Conservation (phyloP, 352 stramenopile species). For the Pythium sp. region DNA sequence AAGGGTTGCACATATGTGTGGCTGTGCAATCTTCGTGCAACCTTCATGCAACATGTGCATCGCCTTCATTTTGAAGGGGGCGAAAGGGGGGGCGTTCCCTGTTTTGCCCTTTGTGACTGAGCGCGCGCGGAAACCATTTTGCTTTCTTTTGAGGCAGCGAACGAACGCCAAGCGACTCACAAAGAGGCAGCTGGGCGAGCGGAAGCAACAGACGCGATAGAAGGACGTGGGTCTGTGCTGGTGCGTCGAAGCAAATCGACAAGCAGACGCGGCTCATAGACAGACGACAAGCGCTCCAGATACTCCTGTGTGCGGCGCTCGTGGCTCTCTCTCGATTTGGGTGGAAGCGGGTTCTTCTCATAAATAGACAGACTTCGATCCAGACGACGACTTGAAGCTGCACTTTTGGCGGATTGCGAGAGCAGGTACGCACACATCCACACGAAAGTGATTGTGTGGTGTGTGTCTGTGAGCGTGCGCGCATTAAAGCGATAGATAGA, state of each 20-base stretch:
- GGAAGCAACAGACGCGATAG: not conserved
- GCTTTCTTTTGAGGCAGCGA: not conserved
- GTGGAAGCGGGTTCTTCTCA: not conserved
- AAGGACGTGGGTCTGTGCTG: not conserved
- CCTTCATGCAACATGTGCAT: too few species aligned
- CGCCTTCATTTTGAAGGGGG: too few species aligned
- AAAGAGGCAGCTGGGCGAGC: not conserved
- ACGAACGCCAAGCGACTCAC: conserved; percentile 10
- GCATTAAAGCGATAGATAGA: not conserved
- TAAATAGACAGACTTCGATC: not conserved
- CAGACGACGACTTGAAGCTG: not conserved
- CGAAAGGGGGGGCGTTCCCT: not conserved
- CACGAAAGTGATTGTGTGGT: not conserved
- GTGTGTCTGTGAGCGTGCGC: not conserved
- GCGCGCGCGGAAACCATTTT: conserved; percentile 6
- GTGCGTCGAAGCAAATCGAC: not conserved
- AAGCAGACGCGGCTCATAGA: not conserved
- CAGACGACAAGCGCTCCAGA: not conserved
- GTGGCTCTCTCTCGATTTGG: not conserved
- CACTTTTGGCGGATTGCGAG: not conserved
- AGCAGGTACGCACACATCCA: not conserved
- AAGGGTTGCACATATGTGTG: too few species aligned
- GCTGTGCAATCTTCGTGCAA: too few species aligned
- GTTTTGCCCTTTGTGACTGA: not conserved
- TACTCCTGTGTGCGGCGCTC: not conserved